These are phyloP conservation scores for Micractinium conductrix DNA, from an alignment of 139 green algal species.

Conservation along the genomic window DNA sequence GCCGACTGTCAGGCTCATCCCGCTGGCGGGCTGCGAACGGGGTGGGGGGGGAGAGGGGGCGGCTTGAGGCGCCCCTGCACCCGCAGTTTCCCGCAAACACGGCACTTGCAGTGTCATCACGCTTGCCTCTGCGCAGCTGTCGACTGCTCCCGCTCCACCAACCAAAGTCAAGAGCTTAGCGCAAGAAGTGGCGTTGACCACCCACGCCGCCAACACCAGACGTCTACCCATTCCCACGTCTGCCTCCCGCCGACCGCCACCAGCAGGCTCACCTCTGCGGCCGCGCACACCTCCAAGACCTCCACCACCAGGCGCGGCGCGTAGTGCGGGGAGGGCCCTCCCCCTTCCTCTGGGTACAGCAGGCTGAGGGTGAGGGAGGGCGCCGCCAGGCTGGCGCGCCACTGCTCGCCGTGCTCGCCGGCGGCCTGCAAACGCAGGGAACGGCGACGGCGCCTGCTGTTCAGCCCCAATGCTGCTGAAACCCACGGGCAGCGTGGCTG, in stretches of 20 bases:
- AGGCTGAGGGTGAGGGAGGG: slow-evolving; percentile 29
- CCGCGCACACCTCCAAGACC: background rate
- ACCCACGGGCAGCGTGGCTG: too few relatives aligned
- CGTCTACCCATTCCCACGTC: too few relatives aligned
- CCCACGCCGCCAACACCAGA: background rate
- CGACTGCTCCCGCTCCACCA: too few relatives aligned
- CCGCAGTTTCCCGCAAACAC: too few relatives aligned
- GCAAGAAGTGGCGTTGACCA: too few relatives aligned
- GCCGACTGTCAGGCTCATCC: background rate
- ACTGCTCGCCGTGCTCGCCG: background rate
- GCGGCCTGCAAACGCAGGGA: slow-evolving; percentile 2
- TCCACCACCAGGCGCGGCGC: slow-evolving; percentile 16
- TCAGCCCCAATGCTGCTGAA: too few relatives aligned
- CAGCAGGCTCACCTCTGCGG: background rate
- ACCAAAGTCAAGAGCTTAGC: too few relatives aligned
- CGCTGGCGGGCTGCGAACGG: too few relatives aligned
- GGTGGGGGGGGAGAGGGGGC: too few relatives aligned
- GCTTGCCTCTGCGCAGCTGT: too few relatives aligned
- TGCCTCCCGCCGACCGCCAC: background rate
- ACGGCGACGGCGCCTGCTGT: background rate
- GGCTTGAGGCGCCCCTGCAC: too few relatives aligned
- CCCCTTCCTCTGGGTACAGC: slow-evolving; percentile 18
- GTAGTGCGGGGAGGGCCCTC: background rate
- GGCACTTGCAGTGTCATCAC: too few relatives aligned
- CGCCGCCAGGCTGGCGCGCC: background rate